Evolutionary conservation across 164 flowering plant species (phyloP).

Genomic region (Chloranthus sessilifolius): DNA sequence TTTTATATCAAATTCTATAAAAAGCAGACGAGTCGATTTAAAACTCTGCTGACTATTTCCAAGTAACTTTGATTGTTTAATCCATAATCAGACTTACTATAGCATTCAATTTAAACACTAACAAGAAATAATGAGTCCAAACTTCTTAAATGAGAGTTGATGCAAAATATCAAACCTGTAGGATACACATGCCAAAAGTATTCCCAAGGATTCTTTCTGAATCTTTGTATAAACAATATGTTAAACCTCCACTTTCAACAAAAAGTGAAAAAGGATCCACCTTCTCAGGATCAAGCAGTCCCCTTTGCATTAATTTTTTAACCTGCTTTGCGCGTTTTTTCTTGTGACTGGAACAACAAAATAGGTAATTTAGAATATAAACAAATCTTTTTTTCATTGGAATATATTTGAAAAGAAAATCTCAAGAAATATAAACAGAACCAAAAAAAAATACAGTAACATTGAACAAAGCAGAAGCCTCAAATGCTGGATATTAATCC

Average conservation of each 20-base stretch:
- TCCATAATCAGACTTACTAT: too few relatives aligned
- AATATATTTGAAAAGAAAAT: neutral
- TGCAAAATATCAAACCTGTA: conserved; percentile 52
- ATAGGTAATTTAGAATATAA: neutral
- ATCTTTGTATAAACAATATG: conserved; percentile 85
- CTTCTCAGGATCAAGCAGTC: conserved; percentile 74
- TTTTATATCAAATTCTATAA: too few relatives aligned
- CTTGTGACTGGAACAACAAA: conserved; percentile 56
- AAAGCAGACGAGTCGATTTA: too few relatives aligned
- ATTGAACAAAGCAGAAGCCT: neutral
- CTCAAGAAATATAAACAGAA: neutral
- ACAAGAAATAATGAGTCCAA: neutral
- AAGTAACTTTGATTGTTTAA: too few relatives aligned
- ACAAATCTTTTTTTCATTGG: neutral
- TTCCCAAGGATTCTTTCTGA: conserved; percentile 91
- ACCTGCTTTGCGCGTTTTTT: conserved; percentile 77
- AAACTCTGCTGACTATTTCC: too few relatives aligned
- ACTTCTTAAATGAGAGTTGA: neutral
- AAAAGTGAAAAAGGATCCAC: conserved; percentile 79
- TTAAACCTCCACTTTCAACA: conserved; percentile 63
- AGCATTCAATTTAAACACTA: too few relatives aligned
- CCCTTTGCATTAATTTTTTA: conserved; percentile 62
- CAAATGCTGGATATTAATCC: too few relatives aligned
- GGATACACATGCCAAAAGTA: conserved; percentile 93
- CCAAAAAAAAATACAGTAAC: neutral